Evolutionary conservation across 2,329 filamentous ascomycete genomes (phyloP).

Genomic region (Aspergillus flavus): DNA sequence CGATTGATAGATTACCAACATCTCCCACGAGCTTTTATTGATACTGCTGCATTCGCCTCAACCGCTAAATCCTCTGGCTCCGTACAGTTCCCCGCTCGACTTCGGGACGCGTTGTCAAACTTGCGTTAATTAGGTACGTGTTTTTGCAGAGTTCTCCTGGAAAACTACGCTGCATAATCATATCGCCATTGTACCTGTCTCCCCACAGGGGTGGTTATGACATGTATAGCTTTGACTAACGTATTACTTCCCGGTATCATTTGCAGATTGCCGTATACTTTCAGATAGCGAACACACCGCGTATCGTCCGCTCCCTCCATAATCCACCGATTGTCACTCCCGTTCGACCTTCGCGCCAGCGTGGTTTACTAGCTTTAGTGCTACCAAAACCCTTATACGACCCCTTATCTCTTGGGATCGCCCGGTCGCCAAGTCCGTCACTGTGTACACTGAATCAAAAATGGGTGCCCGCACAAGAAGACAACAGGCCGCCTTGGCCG

Average conservation of each 20-base stretch:
- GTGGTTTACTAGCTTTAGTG: background rate
- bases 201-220: background rate
- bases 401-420: background rate
- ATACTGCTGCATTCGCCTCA: background rate
- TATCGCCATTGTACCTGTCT: background rate
- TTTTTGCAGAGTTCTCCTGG: background rate
- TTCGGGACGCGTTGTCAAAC: background rate
- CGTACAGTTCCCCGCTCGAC: background rate
- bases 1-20: background rate
- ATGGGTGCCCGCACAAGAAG: constrained; percentile 45
- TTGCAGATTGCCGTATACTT: background rate
- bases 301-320: background rate
- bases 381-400: background rate
- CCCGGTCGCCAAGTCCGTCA: background rate
- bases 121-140: background rate
- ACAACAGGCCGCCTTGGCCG: constrained; percentile 40
- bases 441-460: constrained; percentile 8
- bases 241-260: no score
- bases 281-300: background rate
- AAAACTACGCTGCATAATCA: background rate
- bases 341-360: background rate
- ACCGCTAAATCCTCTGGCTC: background rate
- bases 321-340: background rate
- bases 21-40: background rate
- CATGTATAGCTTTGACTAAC: background rate